Base-by-base conservation (phyloP, 139 green algal species). In the Mychonastes homosphaera region DNA sequence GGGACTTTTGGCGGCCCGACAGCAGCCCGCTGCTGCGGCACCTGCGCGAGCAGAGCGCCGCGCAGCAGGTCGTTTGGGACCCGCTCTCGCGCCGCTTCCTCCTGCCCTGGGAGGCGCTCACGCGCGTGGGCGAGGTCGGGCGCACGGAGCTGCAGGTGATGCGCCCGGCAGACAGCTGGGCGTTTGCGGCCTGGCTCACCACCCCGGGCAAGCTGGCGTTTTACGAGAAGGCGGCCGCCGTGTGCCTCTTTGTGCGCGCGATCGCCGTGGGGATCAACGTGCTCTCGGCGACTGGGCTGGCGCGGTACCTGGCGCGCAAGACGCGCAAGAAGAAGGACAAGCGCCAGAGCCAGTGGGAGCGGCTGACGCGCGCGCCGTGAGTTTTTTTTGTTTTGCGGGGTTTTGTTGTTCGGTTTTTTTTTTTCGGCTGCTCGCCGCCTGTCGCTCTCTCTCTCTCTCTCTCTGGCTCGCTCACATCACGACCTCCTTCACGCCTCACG, bases 1-100 rank as follows among this genome's bases (percentile, higher is more conserved):
- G 79, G 1, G 79, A 86, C 68, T 78, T 83, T 34, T 86, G 75
- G 75, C n/a, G n/a, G n/a, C n/a, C n/a, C n/a, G 72, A 82, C 52
- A 46, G 55, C 26, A 70, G 73, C 12, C 40, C 62, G 35, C 58
- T 86, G 60, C 49, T 79, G 59, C 35, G 49, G 4, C 74, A 77
- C 65, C 61, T 70, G 46, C 56, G 59, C 38, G 51, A 56, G 24
- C 47, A 44, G 12, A 13, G 36, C 13, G 36, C 10, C 32, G 53
- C 30, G 35, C n/a, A 24, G 53, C 49, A 65, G 44, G 62, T 76
- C 27, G 44, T 63, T 48, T 82, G 70, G 70, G 75, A 82, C 40
- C 47, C 43, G 16, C 58, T 21, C 15, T 63, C 28, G 23, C 24
- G 55, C 49, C 67, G 77, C 64, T 82, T 77, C 50, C 43, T 82